phyloP scores from a whole-genome alignment of 164 flowering plant genomes.

The Sedum album region DNA sequence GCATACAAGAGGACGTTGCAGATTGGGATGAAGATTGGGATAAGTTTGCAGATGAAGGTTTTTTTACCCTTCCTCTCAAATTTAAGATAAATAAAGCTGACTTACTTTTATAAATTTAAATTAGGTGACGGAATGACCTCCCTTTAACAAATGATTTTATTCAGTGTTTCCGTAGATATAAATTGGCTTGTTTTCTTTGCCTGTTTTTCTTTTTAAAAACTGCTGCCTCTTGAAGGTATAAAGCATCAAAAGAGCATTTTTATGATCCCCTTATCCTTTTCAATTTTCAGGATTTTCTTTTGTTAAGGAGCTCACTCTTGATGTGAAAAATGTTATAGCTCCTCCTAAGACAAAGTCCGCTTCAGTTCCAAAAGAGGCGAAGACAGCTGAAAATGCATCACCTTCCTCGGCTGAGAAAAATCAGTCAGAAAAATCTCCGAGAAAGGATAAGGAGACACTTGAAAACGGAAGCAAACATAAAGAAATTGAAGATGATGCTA shows the following conservation, averaged over 20 bases:
- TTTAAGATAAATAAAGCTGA: neutral
- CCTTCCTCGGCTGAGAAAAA: constrained; percentile 30
- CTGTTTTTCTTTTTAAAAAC: constrained; percentile 9
- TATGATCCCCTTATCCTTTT: constrained; percentile 7
- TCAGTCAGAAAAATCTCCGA: constrained; percentile 36
- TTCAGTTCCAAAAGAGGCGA: constrained; percentile 24
- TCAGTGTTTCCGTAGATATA: neutral
- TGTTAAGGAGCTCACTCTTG: constrained; percentile 89
- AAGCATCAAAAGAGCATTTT: neutral
- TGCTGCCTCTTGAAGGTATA: neutral
- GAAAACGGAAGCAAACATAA: constrained; percentile 34
- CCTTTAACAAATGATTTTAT: no score
- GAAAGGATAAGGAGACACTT: constrained; percentile 20
- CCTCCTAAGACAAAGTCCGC: constrained; percentile 56
- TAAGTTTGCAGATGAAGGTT: constrained; percentile 48
- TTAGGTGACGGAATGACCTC: no score
- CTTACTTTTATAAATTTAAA: neutral
- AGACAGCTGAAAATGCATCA: constrained; percentile 19
- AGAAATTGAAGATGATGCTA: constrained; percentile 35
- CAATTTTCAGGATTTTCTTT: constrained; percentile 52
- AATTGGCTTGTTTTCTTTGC: neutral
- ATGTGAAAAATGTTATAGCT: constrained; percentile 68
- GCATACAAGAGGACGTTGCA: constrained; percentile 39
- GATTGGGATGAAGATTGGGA: constrained; percentile 55
- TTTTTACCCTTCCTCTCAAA: neutral